phyloP scores from a whole-genome alignment of 1,284 basidiomycete genomes.

The Porogramme epimiltina region DNA sequence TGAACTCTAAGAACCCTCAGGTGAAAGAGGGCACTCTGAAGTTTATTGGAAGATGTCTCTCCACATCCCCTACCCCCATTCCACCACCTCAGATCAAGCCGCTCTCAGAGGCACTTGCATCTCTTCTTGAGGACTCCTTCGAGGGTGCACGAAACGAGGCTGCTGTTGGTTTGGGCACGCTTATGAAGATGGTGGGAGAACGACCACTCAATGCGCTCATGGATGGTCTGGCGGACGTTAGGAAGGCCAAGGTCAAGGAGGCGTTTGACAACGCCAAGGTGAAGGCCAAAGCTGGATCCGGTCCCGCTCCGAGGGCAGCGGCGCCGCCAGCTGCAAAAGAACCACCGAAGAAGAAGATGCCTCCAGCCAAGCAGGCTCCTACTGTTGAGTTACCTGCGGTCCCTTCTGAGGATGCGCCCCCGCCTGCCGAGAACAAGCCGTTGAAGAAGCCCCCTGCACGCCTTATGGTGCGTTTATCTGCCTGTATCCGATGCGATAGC shows the following conservation, averaged over 20 bases:
- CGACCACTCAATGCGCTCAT: constrained; percentile 87
- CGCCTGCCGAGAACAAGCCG: constrained; percentile 45
- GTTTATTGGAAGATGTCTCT: constrained; percentile 84
- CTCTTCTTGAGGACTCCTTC: constrained; percentile 84
- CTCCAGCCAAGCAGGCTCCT: constrained; percentile 37
- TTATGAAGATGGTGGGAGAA: constrained; percentile 99
- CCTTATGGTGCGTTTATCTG: constrained; percentile 39
- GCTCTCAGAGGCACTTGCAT: constrained; percentile 78
- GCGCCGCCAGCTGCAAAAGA: constrained; percentile 41
- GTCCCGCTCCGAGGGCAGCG: constrained; percentile 46
- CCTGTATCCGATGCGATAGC: background rate
- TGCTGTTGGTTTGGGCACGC: constrained; percentile 83
- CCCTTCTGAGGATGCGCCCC: constrained; percentile 30
- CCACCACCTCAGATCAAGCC: constrained; percentile 81
- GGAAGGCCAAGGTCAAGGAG: constrained; percentile 94
- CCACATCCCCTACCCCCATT: constrained; percentile 69
- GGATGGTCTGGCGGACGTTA: constrained; percentile 86
- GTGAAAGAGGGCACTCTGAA: constrained; percentile 94
- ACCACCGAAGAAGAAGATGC: constrained; percentile 50
- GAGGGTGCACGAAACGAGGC: constrained; percentile 93
- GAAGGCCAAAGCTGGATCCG: constrained; percentile 75
- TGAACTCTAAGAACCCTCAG: constrained; percentile 95
- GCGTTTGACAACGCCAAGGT: constrained; percentile 88
- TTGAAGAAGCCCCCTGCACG: constrained; percentile 53
- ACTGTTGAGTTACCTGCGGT: constrained; percentile 30